Evolutionary conservation across 1,139 yeast genomes (phyloP).

Genomic region (Maudiozyma humilis): DNA sequence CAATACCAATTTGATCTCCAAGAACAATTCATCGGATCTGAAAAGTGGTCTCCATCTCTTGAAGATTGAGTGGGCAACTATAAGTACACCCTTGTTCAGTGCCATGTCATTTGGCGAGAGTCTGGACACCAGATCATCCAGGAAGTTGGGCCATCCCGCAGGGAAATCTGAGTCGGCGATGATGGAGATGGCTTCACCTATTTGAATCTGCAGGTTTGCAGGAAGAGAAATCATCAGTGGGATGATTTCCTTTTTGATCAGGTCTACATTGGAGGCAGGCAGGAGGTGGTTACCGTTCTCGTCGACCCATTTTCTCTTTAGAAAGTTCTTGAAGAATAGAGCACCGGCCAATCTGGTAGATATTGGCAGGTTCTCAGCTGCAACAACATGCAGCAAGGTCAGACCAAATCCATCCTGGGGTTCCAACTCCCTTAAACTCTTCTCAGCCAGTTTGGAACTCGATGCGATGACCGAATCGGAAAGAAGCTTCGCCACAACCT

Average conservation of each 20-base stretch:
- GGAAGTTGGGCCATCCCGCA: slow-evolving; percentile 70
- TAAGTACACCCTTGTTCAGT: slow-evolving; percentile 74
- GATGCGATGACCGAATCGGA: slow-evolving; percentile 36
- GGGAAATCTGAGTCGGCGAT: slow-evolving; percentile 98
- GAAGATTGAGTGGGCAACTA: slow-evolving; percentile 92
- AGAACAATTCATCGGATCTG: slow-evolving; percentile 80
- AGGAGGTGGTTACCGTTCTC: slow-evolving; percentile 76
- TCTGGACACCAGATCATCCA: slow-evolving; percentile 66
- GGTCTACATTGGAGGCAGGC: slow-evolving; percentile 50
- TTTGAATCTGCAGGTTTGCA: slow-evolving; percentile 66
- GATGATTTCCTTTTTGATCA: slow-evolving; percentile 70
- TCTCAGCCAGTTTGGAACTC: slow-evolving; percentile 55
- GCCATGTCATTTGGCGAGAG: slow-evolving; percentile 54
- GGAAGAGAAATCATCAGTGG: slow-evolving; percentile 79
- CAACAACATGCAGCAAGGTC: slow-evolving; percentile 67
- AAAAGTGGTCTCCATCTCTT: slow-evolving; percentile 94
- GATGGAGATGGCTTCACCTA: slow-evolving; percentile 86
- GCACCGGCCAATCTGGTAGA: slow-evolving; percentile 81
- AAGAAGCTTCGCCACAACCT: slow-evolving; percentile 30
- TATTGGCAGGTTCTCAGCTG: slow-evolving; percentile 46
- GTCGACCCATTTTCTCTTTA: slow-evolving; percentile 80
- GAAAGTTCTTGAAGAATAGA: slow-evolving; percentile 78
- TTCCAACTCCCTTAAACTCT: slow-evolving; percentile 53
- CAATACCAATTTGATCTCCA: slow-evolving; percentile 80
- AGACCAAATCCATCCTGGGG: slow-evolving; percentile 64